Evolutionary conservation across 176 grass and related monocot species (phyloP).

Genomic region (Zoysia japonica): DNA sequence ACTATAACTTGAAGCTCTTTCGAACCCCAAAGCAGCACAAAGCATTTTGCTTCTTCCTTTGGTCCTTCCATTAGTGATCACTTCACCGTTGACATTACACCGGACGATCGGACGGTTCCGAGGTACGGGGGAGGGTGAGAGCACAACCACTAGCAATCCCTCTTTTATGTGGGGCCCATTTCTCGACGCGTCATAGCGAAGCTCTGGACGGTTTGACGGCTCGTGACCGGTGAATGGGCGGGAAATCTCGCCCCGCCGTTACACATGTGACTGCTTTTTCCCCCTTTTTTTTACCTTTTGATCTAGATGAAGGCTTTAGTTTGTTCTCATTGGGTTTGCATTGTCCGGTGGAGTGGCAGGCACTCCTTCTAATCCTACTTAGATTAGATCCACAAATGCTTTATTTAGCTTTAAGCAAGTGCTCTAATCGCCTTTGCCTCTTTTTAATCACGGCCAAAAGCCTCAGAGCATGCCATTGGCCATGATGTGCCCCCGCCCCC

Average conservation of each 20-base stretch:
- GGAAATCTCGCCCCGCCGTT: conserved; percentile 19
- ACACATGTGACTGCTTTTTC: conserved; percentile 1
- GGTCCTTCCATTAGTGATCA: background rate
- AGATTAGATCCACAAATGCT: conserved; percentile 40
- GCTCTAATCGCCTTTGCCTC: conserved; percentile 39
- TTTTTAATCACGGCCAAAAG: conserved; percentile 44
- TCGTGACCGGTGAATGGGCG: background rate
- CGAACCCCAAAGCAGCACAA: background rate
- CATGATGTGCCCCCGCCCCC: conserved; percentile 9
- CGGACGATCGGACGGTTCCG: no score
- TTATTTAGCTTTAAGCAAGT: conserved; percentile 48
- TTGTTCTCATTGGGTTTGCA: conserved; percentile 8
- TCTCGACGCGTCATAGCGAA: conserved; percentile 23
- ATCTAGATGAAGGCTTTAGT: background rate
- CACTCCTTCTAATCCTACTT: conserved; percentile 36
- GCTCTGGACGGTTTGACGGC: conserved; percentile 19
- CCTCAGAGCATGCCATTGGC: conserved; percentile 1
- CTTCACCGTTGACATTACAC: no score
- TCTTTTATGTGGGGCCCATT: background rate
- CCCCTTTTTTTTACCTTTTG: background rate
- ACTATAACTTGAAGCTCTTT: background rate
- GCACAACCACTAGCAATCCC: background rate
- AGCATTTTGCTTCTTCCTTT: background rate
- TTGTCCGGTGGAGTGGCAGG: conserved; percentile 1
- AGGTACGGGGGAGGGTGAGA: background rate